Conservation (phyloP, 2,329 filamentous ascomycete genomes). For the Aspergillus quadrilineatus region DNA sequence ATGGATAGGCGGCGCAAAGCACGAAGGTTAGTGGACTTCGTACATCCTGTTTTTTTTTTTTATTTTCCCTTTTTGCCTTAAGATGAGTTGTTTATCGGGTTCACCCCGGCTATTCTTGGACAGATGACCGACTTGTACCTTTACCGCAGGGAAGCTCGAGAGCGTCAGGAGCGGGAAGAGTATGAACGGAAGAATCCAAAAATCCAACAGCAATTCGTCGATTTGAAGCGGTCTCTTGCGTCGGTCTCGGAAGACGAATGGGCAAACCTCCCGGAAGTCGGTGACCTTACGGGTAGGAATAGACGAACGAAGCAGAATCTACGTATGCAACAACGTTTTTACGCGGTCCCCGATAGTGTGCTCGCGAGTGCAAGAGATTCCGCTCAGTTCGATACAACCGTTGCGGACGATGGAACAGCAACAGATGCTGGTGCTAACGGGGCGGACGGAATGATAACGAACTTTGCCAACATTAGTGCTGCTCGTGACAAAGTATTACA, state of each 20-base stretch:
- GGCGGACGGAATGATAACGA: constrained; percentile 86
- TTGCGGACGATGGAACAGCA: constrained; percentile 73
- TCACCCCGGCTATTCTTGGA: constrained; percentile 58
- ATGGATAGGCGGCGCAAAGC: constrained; percentile 87
- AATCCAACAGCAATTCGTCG: constrained; percentile 96
- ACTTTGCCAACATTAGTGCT: constrained; percentile 95
- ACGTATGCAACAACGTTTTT: constrained; percentile 70
- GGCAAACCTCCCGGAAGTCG: constrained; percentile 92
- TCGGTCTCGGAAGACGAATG: constrained; percentile 93
- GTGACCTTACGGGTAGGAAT: constrained; percentile 94
- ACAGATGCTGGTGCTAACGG: constrained; percentile 50
- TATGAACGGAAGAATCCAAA: constrained; percentile 98
- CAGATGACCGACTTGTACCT: constrained; percentile 73
- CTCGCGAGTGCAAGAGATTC: constrained; percentile 80
- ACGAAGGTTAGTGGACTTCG: constrained; percentile 71
- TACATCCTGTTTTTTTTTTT: background rate
- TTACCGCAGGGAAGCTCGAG: constrained; percentile 81
- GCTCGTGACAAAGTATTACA: constrained; percentile 94
- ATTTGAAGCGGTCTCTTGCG: constrained; percentile 85
- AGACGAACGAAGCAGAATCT: constrained; percentile 78
- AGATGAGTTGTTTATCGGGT: constrained; percentile 65
- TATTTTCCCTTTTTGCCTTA: constrained; percentile 28
- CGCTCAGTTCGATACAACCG: constrained; percentile 79
- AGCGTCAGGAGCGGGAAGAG: constrained; percentile 85
- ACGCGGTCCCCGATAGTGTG: constrained; percentile 95